Base-by-base conservation (phyloP, 2,329 filamentous ascomycete species). In the Fusarium buharicum region DNA sequence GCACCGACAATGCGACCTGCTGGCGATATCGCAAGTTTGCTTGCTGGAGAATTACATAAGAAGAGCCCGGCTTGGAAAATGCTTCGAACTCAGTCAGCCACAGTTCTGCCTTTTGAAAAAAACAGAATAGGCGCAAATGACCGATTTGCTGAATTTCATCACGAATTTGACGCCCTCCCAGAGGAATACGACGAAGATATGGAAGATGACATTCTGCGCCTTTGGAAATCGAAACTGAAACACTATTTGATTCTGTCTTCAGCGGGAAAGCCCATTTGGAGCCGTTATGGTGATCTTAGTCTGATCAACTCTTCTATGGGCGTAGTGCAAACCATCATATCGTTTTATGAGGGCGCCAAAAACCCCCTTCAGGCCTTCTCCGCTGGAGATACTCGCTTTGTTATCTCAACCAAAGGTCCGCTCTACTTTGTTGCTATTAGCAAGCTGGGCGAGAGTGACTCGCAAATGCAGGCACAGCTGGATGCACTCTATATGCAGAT, bases 401-500 rank as follows among this genome's bases (percentile, higher is more conserved):
- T 97, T 22, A 85, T 99, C 59, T 81, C 90, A 46, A 92, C 90
- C 4, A 89, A 93, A 73, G 94, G 93, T 0, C 92, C 93, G 11
- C 82, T 99, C 36, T 96, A 98, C 73, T 88, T 99, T 39, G 91
- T 98, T 44, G 94, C 93, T 39, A 95, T 98, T 71, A 97, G 93
- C 73, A 90, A 89, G 61, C 84, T 99, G 11, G 88, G 90, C n/a
- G 95, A 99, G 76, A 97, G 92, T 73, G 94, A 98, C 72, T 80
- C 86, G 5, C 94, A 99, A 75, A 84, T 99, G 17, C 87, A 91
- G 50, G 85, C 88, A 17, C 95, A 99, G 74, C 85, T 99, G 3
- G 93, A 97, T 65, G 93, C 94, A 12, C 79, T 99, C 33, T 99
- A 99, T 75, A 98, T 97, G 91, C 95, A 99, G 76, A 97, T 99